phyloP scores from a whole-genome alignment of 352 stramenopile genomes.

The Pseudoperonospora humuli region DNA sequence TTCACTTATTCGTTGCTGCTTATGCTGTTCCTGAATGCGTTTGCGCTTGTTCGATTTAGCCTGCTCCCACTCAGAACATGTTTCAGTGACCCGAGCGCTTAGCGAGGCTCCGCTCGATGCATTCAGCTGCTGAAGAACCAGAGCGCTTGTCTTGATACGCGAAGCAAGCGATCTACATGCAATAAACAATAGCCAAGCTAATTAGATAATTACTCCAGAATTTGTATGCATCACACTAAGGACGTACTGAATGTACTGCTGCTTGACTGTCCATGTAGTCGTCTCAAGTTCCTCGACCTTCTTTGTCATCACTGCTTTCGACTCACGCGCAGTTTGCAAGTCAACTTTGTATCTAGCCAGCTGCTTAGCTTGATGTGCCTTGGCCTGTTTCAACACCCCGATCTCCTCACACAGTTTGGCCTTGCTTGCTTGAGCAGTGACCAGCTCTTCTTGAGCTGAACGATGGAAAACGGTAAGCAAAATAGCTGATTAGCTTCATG shows the following conservation, averaged over 20 bases:
- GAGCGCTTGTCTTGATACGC: slow-evolving; percentile 41
- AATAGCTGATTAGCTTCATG: neutral
- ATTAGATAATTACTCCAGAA: neutral
- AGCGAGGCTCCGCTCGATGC: slow-evolving; percentile 10
- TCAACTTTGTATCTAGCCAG: slow-evolving; percentile 38
- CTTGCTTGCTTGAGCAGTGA: slow-evolving; percentile 31
- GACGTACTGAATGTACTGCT: slow-evolving; percentile 45
- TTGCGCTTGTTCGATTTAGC: slow-evolving; percentile 39
- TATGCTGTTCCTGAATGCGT: slow-evolving; percentile 8
- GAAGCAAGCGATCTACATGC: slow-evolving; percentile 41
- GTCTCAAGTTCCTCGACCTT: slow-evolving; percentile 39
- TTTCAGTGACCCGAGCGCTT: slow-evolving; percentile 19
- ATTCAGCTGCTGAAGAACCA: slow-evolving; percentile 41
- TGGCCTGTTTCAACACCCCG: slow-evolving; percentile 42
- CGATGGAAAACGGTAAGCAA: neutral
- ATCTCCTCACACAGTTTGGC: slow-evolving; percentile 51
- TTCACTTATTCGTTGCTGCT: slow-evolving; percentile 1
- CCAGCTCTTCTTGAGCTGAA: slow-evolving; percentile 54
- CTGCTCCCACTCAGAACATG: slow-evolving; percentile 23
- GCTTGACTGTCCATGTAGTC: slow-evolving; percentile 33
- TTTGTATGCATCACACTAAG: neutral
- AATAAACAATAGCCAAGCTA: neutral
- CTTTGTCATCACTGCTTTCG: slow-evolving; percentile 32
- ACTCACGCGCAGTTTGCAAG: slow-evolving; percentile 37
- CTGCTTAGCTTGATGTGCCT: slow-evolving; percentile 35